These are phyloP conservation scores for Thalassiosira oceanica DNA, from an alignment of 352 stramenopile genomes.

Conservation along the genomic window DNA sequence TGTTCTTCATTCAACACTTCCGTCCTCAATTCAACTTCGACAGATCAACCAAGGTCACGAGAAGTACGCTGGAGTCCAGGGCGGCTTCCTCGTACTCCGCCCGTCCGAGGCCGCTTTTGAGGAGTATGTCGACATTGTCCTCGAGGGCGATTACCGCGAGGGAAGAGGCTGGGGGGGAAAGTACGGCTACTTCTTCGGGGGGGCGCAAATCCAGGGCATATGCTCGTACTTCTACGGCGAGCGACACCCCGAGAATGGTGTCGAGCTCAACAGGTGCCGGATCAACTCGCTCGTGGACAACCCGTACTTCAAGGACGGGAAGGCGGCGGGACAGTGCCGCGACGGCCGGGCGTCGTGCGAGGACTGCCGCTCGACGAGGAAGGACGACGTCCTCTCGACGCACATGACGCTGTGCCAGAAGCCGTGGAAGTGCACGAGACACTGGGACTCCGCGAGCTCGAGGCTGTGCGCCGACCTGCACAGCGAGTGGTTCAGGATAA, in stretches of 20 bases:
- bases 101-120: constrained; percentile 52
- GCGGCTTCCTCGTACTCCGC: constrained; percentile 64
- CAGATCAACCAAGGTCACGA: constrained; percentile 23
- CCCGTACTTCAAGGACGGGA: constrained; percentile 34
- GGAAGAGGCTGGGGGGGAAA: constrained; percentile 53
- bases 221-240: constrained; percentile 56
- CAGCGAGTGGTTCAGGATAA: constrained; percentile 39
- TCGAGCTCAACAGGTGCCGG: constrained; percentile 72
- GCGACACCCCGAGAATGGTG: constrained; percentile 20
- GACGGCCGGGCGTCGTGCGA: constrained; percentile 10
- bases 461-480: constrained; percentile 22
- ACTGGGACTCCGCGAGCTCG: background rate
- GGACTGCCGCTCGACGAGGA: constrained; percentile 47
- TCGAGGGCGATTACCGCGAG: constrained; percentile 43
- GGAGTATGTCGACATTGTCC: constrained; percentile 53
- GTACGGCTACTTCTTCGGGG: constrained; percentile 65
- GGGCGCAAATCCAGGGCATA: constrained; percentile 60
- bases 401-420: constrained; percentile 76
- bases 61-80: constrained; percentile 61
- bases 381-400: constrained; percentile 43
- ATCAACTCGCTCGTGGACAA: constrained; percentile 73
- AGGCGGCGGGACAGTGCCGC: background rate
- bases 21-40: no score
- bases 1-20: no score
- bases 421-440: constrained; percentile 42